Evolutionary conservation across 1,284 basidiomycete species (phyloP).

Genomic region (Heterobasidion annosum): DNA sequence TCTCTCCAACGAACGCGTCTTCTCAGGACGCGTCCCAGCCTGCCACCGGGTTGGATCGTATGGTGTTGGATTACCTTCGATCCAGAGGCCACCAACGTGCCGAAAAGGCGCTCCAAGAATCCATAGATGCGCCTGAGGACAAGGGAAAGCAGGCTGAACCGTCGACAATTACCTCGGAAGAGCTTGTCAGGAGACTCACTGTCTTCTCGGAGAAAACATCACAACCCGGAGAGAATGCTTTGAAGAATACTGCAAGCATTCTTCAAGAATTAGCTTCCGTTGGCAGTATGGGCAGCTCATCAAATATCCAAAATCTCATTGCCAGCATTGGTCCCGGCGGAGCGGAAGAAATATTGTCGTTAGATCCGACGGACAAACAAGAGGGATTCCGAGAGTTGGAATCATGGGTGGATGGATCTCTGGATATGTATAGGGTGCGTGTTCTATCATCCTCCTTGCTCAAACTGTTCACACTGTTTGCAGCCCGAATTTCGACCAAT

Average conservation of each 20-base stretch:
- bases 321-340: constrained; percentile 69
- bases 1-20: constrained; percentile 14
- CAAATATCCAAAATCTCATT: constrained; percentile 66
- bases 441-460: constrained; percentile 4
- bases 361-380: constrained; percentile 86
- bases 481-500: constrained; percentile 92
- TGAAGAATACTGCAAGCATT: constrained; percentile 56
- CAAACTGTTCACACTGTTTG: constrained; percentile 6
- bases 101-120: constrained; percentile 65
- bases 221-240: constrained; percentile 53
- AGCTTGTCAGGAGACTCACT: constrained; percentile 57
- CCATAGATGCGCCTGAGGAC: constrained; percentile 49
- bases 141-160: constrained; percentile 42
- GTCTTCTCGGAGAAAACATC: constrained; percentile 59
- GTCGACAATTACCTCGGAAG: constrained; percentile 40
- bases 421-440: constrained; percentile 78
- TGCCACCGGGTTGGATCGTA: constrained; percentile 39
- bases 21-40: constrained; percentile 24
- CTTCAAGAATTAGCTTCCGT: constrained; percentile 57
- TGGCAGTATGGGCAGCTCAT: constrained; percentile 58
- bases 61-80: constrained; percentile 81
- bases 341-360: constrained; percentile 73
- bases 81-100: constrained; percentile 74
- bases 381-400: constrained; percentile 84
- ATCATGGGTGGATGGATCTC: constrained; percentile 87